phyloP scores from a whole-genome alignment of 768 basidiomycete genomes.

The Tephrocybe sp. region DNA sequence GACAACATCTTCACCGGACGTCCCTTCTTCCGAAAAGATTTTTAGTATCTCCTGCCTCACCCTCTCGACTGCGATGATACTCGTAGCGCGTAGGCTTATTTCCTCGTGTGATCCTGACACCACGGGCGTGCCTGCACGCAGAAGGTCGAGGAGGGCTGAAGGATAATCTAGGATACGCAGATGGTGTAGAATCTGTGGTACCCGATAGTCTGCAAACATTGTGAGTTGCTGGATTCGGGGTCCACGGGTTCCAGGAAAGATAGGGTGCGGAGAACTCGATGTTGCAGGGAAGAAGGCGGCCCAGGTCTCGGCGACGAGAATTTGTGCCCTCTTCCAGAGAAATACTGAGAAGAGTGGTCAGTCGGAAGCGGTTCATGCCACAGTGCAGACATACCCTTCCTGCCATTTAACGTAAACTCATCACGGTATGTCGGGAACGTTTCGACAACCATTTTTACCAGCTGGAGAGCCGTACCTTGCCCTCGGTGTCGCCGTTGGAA shows the following conservation, averaged over 20 bases:
- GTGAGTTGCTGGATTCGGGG: conserved; percentile 71
- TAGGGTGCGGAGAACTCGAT: conserved; percentile 53
- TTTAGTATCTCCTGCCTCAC: conserved; percentile 59
- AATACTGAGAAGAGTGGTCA: conserved; percentile 45
- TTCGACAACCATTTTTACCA: conserved; percentile 70
- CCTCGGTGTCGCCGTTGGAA: conserved; percentile 55
- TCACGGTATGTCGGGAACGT: conserved; percentile 80
- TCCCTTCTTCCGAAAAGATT: conserved; percentile 28
- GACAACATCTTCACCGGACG: conserved; percentile 33
- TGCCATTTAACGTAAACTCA: conserved; percentile 56
- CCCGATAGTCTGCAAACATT: conserved; percentile 94
- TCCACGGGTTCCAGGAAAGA: conserved; percentile 63
- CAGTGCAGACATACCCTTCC: conserved; percentile 46
- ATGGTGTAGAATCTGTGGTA: conserved; percentile 89
- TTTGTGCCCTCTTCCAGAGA: conserved; percentile 91
- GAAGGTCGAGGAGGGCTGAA: conserved; percentile 48
- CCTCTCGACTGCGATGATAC: conserved; percentile 77
- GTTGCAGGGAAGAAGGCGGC: conserved; percentile 81
- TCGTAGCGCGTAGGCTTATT: conserved; percentile 76
- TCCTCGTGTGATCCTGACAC: conserved; percentile 66
- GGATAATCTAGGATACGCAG: conserved; percentile 77
- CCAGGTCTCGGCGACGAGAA: conserved; percentile 90
- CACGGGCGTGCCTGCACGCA: conserved; percentile 46
- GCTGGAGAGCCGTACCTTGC: conserved; percentile 67
- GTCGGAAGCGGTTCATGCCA: neutral